Conservation (phyloP, 768 basidiomycete genomes). For the Kwoniella dejecticola region DNA sequence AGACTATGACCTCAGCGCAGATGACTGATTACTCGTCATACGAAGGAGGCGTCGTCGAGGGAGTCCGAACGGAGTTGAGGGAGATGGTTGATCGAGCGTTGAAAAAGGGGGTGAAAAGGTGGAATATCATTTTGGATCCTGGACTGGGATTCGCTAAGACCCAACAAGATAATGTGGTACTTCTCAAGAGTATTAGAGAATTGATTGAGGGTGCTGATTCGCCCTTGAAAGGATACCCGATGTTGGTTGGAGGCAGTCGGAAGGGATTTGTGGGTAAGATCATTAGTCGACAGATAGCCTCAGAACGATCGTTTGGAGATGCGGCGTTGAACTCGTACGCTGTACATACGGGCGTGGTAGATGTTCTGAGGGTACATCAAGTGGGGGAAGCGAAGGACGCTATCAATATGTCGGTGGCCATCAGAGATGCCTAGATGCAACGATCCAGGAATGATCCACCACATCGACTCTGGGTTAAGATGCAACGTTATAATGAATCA, state of each 20-base stretch:
- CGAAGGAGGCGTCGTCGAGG: slow-evolving; percentile 63
- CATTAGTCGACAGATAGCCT: slow-evolving; percentile 60
- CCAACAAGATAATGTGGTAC: slow-evolving; percentile 68
- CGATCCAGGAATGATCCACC: no score
- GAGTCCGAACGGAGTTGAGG: slow-evolving; percentile 70
- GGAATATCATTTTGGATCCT: slow-evolving; percentile 88
- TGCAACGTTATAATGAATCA: no score
- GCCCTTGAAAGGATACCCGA: slow-evolving; percentile 60
- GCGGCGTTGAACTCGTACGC: slow-evolving; percentile 69
- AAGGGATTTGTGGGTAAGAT: slow-evolving; percentile 81
- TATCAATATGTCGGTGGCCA: slow-evolving; percentile 65
- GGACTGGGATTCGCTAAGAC: slow-evolving; percentile 94
- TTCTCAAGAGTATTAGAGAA: slow-evolving; percentile 62
- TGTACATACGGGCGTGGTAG: slow-evolving; percentile 71
- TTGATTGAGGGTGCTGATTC: slow-evolving; percentile 57
- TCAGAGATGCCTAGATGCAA: slow-evolving; percentile 53
- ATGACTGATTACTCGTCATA: slow-evolving; percentile 57
- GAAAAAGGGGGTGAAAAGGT: slow-evolving; percentile 71
- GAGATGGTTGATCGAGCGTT: slow-evolving; percentile 51
- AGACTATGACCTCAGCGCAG: slow-evolving; percentile 67
- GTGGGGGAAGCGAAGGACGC: slow-evolving; percentile 72
- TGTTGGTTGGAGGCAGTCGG: slow-evolving; percentile 74
- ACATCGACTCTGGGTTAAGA: no score
- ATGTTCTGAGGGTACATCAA: slow-evolving; percentile 81
- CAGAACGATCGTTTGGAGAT: slow-evolving; percentile 76